phyloP scores from a whole-genome alignment of 805 yeast species.

The Suhomyces xylopsoci region DNA sequence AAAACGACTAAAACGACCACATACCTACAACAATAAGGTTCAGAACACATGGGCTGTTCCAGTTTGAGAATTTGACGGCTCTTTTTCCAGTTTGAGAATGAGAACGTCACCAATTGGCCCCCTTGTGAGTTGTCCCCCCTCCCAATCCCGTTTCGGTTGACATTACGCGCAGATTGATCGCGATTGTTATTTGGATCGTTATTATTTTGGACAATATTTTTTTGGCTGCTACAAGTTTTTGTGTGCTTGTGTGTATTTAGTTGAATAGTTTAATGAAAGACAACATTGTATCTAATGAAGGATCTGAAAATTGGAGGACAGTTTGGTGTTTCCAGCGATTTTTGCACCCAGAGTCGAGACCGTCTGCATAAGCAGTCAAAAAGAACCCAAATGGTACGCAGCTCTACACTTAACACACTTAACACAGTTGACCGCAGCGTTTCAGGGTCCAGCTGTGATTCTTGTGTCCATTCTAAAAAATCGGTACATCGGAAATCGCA shows the following conservation, averaged over 20 bases:
- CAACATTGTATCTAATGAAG: not conserved
- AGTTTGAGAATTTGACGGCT: no score
- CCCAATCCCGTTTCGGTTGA: not conserved
- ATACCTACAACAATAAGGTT: no score
- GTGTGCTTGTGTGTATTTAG: not conserved
- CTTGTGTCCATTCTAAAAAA: not conserved
- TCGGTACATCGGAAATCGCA: not conserved
- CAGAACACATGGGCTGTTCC: no score
- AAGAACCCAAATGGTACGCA: not conserved
- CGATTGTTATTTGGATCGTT: not conserved
- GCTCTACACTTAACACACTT: no score
- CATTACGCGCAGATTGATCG: not conserved
- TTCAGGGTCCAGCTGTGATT: not conserved
- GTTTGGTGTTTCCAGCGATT: not conserved
- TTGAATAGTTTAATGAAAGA: not conserved
- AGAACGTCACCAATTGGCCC: not conserved
- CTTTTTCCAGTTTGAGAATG: no score
- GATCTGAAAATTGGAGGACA: not conserved
- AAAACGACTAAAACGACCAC: no score
- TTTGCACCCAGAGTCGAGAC: not conserved
- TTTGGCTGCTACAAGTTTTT: constrained; percentile 1
- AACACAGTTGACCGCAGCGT: no score
- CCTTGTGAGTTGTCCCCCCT: not conserved
- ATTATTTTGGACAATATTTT: not conserved
- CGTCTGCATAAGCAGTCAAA: not conserved